A percentile compares a stretch with the other conserved stretches of the same genome.
Conservation (phyloP, 768 basidiomycete genomes). For the Mycena alexandri region DNA sequence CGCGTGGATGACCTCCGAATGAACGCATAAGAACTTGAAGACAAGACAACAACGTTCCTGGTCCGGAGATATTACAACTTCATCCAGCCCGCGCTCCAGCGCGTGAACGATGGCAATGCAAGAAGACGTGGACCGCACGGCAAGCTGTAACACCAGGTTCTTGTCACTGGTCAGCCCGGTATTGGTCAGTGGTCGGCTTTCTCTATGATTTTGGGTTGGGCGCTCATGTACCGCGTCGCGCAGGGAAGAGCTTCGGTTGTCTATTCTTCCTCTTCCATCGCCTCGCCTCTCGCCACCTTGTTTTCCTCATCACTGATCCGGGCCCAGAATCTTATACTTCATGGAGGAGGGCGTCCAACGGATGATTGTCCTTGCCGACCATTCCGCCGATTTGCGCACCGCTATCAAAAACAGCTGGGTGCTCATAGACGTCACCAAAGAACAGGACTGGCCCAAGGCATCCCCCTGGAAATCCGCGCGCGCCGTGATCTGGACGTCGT, state of each 20-base stretch:
- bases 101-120: constrained; percentile 1
- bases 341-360: constrained; percentile 9
- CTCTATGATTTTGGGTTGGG: constrained; percentile 8
- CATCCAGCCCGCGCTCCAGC: constrained; percentile 4
- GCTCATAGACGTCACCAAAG: constrained; percentile 11
- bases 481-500: constrained; percentile 15
- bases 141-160: constrained; percentile 1
- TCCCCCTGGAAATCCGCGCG: background rate
- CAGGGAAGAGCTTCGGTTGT: constrained; percentile 14
- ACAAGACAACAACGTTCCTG: background rate
- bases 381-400: no score
- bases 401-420: constrained; percentile 15
- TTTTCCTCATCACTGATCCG: constrained; percentile 9
- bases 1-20: background rate
- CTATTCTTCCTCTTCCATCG: constrained; percentile 8
- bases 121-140: constrained; percentile 3
- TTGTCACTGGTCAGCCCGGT: constrained; percentile 19
- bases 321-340: background rate
- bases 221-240: constrained; percentile 12
- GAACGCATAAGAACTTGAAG: background rate
- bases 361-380: no score
- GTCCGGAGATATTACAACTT: constrained; percentile 1
- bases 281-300: constrained; percentile 8
- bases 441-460: background rate
- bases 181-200: constrained; percentile 13